Percentiles rank a stretch among this genome's conserved stretches.
These are phyloP conservation scores for Tubosaeta brunneosetosa DNA, from an alignment of 768 basidiomycete genomes.

Conservation along the genomic window DNA sequence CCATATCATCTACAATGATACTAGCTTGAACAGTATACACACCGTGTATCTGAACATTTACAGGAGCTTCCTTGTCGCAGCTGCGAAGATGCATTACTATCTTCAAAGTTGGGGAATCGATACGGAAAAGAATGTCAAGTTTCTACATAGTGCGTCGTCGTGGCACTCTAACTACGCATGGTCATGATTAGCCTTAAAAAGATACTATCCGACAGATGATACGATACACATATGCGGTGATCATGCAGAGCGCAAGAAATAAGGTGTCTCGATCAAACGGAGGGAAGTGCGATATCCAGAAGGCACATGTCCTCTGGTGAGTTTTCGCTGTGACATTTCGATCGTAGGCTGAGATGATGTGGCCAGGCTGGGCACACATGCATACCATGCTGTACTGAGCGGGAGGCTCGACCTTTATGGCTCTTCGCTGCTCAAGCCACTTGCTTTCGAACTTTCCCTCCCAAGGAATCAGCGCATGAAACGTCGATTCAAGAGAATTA, in stretches of 20 bases:
- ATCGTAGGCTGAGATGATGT: conserved; percentile 3
- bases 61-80: conserved; percentile 75
- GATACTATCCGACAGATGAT: conserved; percentile 63
- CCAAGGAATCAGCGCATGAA: conserved; percentile 40
- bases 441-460: conserved; percentile 48
- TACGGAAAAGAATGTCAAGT: conserved; percentile 40
- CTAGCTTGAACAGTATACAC: conserved; percentile 54
- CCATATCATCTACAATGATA: conserved; percentile 80
- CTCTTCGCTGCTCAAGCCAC: conserved; percentile 39
- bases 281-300: conserved; percentile 44
- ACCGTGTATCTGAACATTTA: conserved; percentile 79
- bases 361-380: conserved; percentile 73
- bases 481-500: conserved; percentile 43
- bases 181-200: conserved; percentile 25
- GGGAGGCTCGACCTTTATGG: conserved; percentile 48
- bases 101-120: conserved; percentile 55
- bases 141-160: conserved; percentile 49
- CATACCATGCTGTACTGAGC: conserved; percentile 65
- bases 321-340: conserved; percentile 12
- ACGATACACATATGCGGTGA: conserved; percentile 48
- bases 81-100: conserved; percentile 86
- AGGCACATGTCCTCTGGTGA: conserved; percentile 58
- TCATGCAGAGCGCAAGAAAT: conserved; percentile 42
- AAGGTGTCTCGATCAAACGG: conserved; percentile 36
- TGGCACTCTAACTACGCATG: not conserved